A percentile compares a stretch with the other conserved stretches of the same genome.
These are phyloP conservation scores for Lepidium africanum DNA, from an alignment of 345 rosid genomes.

Conservation along the genomic window DNA sequence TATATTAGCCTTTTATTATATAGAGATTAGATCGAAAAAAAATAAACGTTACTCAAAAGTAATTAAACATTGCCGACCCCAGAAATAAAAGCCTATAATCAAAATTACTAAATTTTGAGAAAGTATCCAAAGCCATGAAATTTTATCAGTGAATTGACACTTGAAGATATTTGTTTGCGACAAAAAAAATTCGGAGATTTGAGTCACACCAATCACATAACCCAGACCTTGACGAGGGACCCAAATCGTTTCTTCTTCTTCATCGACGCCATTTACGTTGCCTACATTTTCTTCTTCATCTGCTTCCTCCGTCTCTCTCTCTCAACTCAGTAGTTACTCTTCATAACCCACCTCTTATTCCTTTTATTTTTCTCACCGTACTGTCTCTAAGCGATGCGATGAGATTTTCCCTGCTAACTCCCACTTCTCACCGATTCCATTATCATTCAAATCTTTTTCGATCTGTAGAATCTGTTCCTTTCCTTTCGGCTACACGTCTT, in stretches of 20 bases:
- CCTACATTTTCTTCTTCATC: not conserved
- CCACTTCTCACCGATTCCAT: not conserved
- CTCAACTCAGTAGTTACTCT: not conserved
- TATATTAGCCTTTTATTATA: too few species aligned
- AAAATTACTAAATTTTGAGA: too few species aligned
- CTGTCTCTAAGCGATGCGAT: conserved; percentile 10
- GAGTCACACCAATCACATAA: not conserved
- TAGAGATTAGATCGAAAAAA: too few species aligned
- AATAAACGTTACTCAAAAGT: too few species aligned
- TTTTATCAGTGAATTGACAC: not conserved
- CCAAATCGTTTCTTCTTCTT: not conserved
- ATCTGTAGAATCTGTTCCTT: conserved; percentile 1
- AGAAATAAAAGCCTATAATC: too few species aligned
- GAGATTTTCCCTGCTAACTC: conserved; percentile 1
- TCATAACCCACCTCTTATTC: not conserved
- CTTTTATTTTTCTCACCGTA: not conserved
- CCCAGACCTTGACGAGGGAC: not conserved
- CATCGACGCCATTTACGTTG: not conserved
- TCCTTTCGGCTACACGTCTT: not conserved
- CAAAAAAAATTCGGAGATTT: not conserved
- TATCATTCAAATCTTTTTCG: conserved; percentile 8
- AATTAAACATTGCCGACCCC: too few species aligned
- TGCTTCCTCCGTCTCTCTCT: too few species aligned
- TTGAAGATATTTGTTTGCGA: not conserved
- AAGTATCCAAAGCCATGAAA: not conserved